Base-by-base conservation (phyloP, 768 basidiomycete genomes). In the Amyloporia xantha region DNA sequence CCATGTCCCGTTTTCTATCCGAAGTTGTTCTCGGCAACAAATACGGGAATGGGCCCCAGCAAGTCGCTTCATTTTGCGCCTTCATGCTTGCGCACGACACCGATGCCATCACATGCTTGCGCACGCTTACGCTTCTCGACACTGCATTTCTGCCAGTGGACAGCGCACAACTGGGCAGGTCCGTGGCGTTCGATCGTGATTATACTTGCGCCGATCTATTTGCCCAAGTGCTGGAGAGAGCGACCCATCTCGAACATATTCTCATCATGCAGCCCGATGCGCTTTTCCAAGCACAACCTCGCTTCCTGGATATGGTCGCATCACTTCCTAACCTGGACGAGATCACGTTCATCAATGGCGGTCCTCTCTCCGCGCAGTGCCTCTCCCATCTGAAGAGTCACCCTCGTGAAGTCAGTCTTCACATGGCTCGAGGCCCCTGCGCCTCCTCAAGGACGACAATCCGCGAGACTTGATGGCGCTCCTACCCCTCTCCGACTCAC, bases 1-100 rank as follows among this genome's bases (percentile, higher is more conserved):
- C 56, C 13, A 38, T 54, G 26, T 54, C 56, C 30, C 56, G 54
- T 19, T 49, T 58, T 26, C 39, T 58, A 21, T 48, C 54, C 23
- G 49, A 58, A 30, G 44, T 53, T 47, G 33, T 49, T 2, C 46
- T 58, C 20, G 54, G 53, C 41, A 48, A 47, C 20, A 35, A 50
- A 23, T 51, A 37, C 45, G 52, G 40, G 40, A 55, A 50, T 36
- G 54, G 48, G 5, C 41, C 54, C 13, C 19, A 47, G 11, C 53
- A 53, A 47, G 48, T 58, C 44, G 54, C 51, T 20, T 36, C 24
- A 7, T 58, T 58, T 47, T 53, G 51, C 52, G 50, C 38, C 26
- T 54, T 54, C 23, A 28, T 57, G 19, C 50, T 53, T 24, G 24
- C 52, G 0, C 47, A 42, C 25, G 24, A 5, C 13, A 13, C 23